Evolutionary conservation across 768 basidiomycete genomes (phyloP), one percentile per base, ranked within the genome.

Genomic region (Clavaria fumosa): DNA sequence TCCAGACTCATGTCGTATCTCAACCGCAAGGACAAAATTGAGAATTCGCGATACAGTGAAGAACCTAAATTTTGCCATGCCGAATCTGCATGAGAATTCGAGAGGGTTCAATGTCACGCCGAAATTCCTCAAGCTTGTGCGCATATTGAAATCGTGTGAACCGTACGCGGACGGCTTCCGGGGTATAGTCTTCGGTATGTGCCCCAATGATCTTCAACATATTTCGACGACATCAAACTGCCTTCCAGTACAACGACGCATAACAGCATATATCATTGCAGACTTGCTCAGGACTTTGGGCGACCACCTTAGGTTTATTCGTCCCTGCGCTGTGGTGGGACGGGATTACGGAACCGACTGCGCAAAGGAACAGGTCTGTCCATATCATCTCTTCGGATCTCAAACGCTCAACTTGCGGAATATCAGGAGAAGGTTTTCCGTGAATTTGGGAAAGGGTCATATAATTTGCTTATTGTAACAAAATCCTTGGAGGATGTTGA

Each of bases 91-190:
- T 46, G 47, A 64, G 1, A 61, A 59, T 18, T 78, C 77, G 4
- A 55, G 56, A 37, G 63, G 70, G 4, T 75, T 71, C 49, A 85
- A 85, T 47, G 69, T 80, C 12, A 71, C 75, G 0, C 70, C 70
- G 1, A 84, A 86, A 42, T 72, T 84, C 42, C 46, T 66, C 28
- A 68, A 61, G 45, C 51, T 86, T 18, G 57, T 77, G 2, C 67
- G 81, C 33, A 55, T 73, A 31, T 58, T 86, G 28, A 65, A 65
- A 39, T 62, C 67, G 1, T 77, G 67, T 48, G 60, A 63, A 40
- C 55, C 61, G 10, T 62, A 68, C 33, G 71, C 70, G 4, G 65
- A 72, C 35, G 46, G 51, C 3, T 84, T 86, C 48, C 70, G 78
- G 31, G 78, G 72, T 11, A 61, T 85, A 17, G 50, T 78, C 26